Evolutionary conservation across 345 rosid genomes (phyloP), one percentile per base, ranked within the genome.

Genomic region (Dipteronia sinensis): DNA sequence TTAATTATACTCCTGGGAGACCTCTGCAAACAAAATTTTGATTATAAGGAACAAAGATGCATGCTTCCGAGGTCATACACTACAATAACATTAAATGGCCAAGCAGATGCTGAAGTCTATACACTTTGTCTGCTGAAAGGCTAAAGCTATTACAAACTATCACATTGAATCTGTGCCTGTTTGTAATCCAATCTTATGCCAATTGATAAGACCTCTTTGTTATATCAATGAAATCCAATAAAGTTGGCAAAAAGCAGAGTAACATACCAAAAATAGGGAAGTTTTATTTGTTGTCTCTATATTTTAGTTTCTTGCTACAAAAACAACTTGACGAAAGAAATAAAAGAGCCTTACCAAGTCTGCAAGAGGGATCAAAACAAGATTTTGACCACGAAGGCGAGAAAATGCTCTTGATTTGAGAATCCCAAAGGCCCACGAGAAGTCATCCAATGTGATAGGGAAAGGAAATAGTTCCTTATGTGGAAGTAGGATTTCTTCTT

Each of bases 361-460:
- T 12, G 95, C 99, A 55, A 95, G 89, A 77, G 97, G 99, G 77
- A 93, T 81, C 86, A 95, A 80, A 80, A 92, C 93, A 70, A 95
- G 97, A 80, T 92, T 86, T 85, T 93, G 92, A 74, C 94, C 99
- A 59, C 92, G 95, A 66, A 93, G 95, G 47, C 91, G 91, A 27
- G 99, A 90, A 83, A 92, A 95, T 46, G 98, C 93, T 78, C 99
- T 88, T 17, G 98, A 95, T 80, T 86, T 87, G 53, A 95, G 98
- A 76, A 93, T 88, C 76, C 97, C 97, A 77, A 91, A 92, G 9
- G 98, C 99, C 99, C 99, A 92, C 4, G 84, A 77, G 83, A 95
- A 92, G 81, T 91, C 95, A 69, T 90, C 90, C 22, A 78, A 78
- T 34, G 97, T 86, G 71, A 92, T 82, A 72, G 85, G 73, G n/a